Evolutionary conservation across 768 basidiomycete genomes (phyloP), one percentile per base, ranked within the genome.

Genomic region (Tulasnella sp.): DNA sequence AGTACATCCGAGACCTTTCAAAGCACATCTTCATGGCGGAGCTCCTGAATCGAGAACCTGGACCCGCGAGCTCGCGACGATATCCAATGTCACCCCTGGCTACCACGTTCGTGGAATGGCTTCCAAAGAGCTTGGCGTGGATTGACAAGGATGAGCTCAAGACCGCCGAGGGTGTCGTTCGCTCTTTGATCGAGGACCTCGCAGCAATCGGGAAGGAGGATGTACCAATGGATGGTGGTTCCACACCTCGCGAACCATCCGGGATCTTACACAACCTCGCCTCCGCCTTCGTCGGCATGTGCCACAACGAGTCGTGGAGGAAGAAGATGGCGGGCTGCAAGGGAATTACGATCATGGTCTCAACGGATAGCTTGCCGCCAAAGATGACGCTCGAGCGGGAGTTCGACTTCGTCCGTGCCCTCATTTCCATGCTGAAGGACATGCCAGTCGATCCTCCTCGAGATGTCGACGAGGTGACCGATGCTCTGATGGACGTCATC

Each of bases 351-450:
- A 91, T 97, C 76, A 90, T 99, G 86, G 90, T 92, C 0, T 86
- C 87, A 76, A 91, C 92, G 24, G 89, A 92, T 0, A 89, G 91
- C 18, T 85, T 98, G 56, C 93, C 92, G 24, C 87, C 89, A 73
- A 90, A 89, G 81, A 96, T 96, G 94, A 88, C 95, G 77, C 88
- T 90, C 80, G 94, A 97, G 77, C 92, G 95, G 73, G 94, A 97
- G 84, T 88, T 94, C 40, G 97, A 99, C 81, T 90, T 98, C 81
- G 90, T 96, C 76, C 93, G 96, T 75, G 95, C 94, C 6, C 88
- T 99, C 36, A 88, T 98, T 40, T 95, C 96, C 83, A 92, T 97
- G 80, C 87, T 99, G 73, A 98, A 99, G 84, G 97, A 99, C 83
- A 93, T 98, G 83, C 96, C 97, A 0, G 89, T 90, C 81, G 97